Evolutionary conservation across 2,329 filamentous ascomycete genomes (phyloP).

Genomic region (Thelonectria discophora): DNA sequence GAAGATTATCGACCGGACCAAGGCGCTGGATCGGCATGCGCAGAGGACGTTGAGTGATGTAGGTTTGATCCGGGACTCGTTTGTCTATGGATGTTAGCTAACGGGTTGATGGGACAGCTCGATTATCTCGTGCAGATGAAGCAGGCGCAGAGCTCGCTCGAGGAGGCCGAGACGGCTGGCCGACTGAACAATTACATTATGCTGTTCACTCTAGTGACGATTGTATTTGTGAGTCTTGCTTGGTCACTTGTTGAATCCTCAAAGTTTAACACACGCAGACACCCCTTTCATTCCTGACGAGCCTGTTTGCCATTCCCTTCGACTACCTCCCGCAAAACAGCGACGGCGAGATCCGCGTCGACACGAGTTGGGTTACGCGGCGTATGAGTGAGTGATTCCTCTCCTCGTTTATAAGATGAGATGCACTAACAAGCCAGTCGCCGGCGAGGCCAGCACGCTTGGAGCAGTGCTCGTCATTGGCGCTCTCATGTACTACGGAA

Average conservation of each 20-base stretch:
- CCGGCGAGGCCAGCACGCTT: neutral
- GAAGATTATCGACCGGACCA: conserved; percentile 10
- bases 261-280: neutral
- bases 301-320: neutral
- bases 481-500: neutral
- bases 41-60: conserved; percentile 13
- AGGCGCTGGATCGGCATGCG: conserved; percentile 8
- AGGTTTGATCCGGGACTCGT: neutral
- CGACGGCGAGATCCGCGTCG: neutral
- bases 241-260: neutral
- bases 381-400: neutral
- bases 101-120: neutral
- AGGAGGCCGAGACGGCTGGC: conserved; percentile 24
- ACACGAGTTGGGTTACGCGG: neutral
- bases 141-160: conserved; percentile 28
- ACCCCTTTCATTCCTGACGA: neutral
- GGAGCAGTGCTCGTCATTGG: neutral
- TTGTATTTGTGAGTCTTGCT: conserved; percentile 26
- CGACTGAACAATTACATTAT: conserved; percentile 25
- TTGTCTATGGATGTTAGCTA: no score
- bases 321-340: neutral
- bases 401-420: no score
- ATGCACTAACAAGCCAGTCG: neutral
- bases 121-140: conserved; percentile 23
- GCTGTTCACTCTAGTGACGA: conserved; percentile 27